Conservation (phyloP, 305 asterid species). For the Petunia hybrid region DNA sequence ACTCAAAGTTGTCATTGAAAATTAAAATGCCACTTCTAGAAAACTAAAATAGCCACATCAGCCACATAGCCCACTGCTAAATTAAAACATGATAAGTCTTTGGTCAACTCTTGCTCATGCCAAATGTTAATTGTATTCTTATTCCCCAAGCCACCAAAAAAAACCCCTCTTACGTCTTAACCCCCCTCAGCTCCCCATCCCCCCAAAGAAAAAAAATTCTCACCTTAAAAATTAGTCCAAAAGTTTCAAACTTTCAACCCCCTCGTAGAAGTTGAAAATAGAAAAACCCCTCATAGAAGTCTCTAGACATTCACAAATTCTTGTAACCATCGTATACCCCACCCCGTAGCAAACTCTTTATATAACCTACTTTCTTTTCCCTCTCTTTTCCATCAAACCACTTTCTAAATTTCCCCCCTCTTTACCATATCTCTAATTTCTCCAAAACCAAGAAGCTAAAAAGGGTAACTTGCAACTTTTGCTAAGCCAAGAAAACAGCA, state of each 20-base stretch:
- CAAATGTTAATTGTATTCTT: constrained; percentile 33
- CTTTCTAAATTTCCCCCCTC: not conserved
- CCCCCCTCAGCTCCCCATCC: not conserved
- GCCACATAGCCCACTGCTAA: constrained; percentile 29
- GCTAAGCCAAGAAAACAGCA: not conserved
- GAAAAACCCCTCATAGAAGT: constrained; percentile 37
- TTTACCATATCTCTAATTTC: not conserved
- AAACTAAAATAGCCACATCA: constrained; percentile 41
- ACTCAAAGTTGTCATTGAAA: too few species aligned
- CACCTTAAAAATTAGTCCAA: not conserved
- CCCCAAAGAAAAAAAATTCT: not conserved
- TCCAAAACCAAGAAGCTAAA: not conserved
- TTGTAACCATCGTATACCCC: constrained; percentile 32
- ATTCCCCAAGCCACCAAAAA: constrained; percentile 44
- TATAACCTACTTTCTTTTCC: constrained; percentile 32
- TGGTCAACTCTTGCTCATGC: constrained; percentile 44
- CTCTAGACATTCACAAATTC: constrained; percentile 45
- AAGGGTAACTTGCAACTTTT: constrained; percentile 13
- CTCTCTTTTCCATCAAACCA: not conserved
- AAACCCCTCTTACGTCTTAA: not conserved
- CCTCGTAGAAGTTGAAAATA: constrained; percentile 37
- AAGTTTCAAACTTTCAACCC: constrained; percentile 37
- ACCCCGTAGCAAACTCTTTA: constrained; percentile 28
- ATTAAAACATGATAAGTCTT: constrained; percentile 10
- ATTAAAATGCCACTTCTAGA: constrained; percentile 37